phyloP scores from a whole-genome alignment of 768 basidiomycete species.

The Terana coerulea region DNA sequence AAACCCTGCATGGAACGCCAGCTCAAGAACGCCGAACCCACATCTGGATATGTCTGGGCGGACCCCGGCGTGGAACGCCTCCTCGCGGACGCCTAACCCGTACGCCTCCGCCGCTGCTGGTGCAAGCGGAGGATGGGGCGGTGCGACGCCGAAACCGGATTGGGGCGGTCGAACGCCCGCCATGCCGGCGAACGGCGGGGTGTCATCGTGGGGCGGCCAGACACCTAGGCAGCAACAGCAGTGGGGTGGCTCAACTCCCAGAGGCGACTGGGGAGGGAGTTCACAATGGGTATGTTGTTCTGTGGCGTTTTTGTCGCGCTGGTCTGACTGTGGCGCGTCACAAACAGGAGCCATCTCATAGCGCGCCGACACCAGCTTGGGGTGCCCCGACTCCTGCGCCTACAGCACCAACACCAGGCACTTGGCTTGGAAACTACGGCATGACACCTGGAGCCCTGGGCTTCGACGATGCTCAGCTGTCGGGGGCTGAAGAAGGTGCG shows the following conservation, averaged over 20 bases:
- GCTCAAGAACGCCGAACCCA: conserved; percentile 41
- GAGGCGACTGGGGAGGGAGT: conserved; percentile 21
- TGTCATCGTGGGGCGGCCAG: conserved; percentile 20
- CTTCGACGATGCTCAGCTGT: conserved; percentile 10
- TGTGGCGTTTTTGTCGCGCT: not conserved
- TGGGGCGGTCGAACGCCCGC: conserved; percentile 14
- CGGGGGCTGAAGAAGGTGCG: not conserved
- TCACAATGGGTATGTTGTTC: conserved; percentile 14
- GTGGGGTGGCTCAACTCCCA: conserved; percentile 12
- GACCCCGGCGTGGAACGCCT: conserved; percentile 48
- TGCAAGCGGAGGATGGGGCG: conserved; percentile 16
- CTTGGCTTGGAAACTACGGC: conserved; percentile 25
- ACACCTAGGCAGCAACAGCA: conserved; percentile 22
- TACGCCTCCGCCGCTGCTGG: conserved; percentile 22
- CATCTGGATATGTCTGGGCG: conserved; percentile 38
- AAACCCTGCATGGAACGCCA: conserved; percentile 36
- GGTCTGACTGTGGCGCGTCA: not conserved
- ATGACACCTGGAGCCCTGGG: conserved; percentile 38
- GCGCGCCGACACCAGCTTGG: conserved; percentile 12
- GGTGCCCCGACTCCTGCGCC: conserved; percentile 21
- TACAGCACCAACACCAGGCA: conserved; percentile 27
- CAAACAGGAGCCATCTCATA: not conserved
- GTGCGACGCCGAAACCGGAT: conserved; percentile 17
- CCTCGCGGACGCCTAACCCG: conserved; percentile 45
- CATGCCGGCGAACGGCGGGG: not conserved